Evolutionary conservation across 2,329 filamentous ascomycete species (phyloP), one percentile per base, ranked within the genome.

Genomic region (Alternaria gansuensis): DNA sequence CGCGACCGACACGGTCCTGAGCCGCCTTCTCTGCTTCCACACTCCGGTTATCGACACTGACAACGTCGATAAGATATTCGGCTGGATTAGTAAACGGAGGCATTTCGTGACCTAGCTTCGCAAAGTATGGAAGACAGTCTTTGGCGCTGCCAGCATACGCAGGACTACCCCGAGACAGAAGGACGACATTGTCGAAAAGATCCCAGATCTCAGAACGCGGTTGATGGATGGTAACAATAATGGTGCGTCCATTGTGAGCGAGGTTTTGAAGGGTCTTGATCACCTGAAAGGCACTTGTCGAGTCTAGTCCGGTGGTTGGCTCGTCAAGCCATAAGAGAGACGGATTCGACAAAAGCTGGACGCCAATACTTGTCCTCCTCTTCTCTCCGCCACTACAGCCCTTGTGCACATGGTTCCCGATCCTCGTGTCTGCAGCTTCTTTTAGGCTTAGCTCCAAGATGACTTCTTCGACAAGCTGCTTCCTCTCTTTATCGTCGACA

Each of bases 381-480:
- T 92, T 93, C 74, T 93, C 91, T 3, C 90, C 91, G 0, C 91
- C 90, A 44, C 89, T 92, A 68, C 90, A 93, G 0, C 90, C 90
- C 44, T 90, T 88, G 67, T 92, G 88, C 50, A 85, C 84, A 55
- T 84, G 85, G 66, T 88, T 89, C 1, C 90, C 90, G 51, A 93
- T 90, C 8, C 87, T 81, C 0, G 90, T 93, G 63, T 92, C 80
- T 24, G 90, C 90, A 57, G 90, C 92, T 64, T 93, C 90, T 72
- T 92, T 92, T 39, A 93, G 75, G 0, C 90, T 89, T 2, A 93
- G 78, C 68, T 93, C 90, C 8, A 90, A 78, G 43, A 93, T 92
- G 23, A 93, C 90, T 65, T 91, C 88, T 62, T 93, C 89, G 1
- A 93, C 90, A 13, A 92, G 84, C 10, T 78, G 81, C 29, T 78